Evolutionary conservation across 495 filamentous ascomycete genomes (phyloP), one percentile per base, ranked within the genome.

Genomic region (Penicillium diatomitis): DNA sequence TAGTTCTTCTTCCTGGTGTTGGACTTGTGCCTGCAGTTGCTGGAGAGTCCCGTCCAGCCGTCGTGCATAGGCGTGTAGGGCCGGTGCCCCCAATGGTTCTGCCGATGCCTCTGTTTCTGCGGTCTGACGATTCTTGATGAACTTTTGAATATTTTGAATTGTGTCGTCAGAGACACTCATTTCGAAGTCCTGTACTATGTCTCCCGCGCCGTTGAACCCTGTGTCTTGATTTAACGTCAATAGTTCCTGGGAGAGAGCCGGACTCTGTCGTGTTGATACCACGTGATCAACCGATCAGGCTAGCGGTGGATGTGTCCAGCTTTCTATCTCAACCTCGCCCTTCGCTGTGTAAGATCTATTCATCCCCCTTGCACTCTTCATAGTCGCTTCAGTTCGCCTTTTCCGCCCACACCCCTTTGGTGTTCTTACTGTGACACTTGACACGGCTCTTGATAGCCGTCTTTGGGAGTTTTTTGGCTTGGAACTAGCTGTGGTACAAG

Each of bases 41-140:
- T 73, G 70, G 33, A 90, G 43, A 1, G 86, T 87, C 5, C 73
- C 72, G 45, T 86, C 80, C 10, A 92, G 62, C 56, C 79, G 79
- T 41, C 52, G 63, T 34, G 67, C 62, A 53, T 75, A 75, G 12
- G 54, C 58, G 46, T 70, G 64, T 30, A 72, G 40, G 37, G 58
- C 61, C 12, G 65, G 61, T 29, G 56, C 44, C 47, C 58, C 65
- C 32, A 68, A 56, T 30, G 58, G 64, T 41, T 69, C 60, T 20
- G 59, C 45, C 32, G 54, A 56, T 44, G 68, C 65, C 46, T 64
- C 59, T 8, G 51, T 56, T 50, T 74, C 69, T 20, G 59, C 63
- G 27, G 63, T 59, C 40, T 59, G 61, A 35, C 71, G 68, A 30
- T 65, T 67, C 27, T 68, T 46, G 6, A 55, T 60, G 31, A 74